Conservation (phyloP, 2,329 filamentous ascomycete species). For the Colletotrichum viniferum region DNA sequence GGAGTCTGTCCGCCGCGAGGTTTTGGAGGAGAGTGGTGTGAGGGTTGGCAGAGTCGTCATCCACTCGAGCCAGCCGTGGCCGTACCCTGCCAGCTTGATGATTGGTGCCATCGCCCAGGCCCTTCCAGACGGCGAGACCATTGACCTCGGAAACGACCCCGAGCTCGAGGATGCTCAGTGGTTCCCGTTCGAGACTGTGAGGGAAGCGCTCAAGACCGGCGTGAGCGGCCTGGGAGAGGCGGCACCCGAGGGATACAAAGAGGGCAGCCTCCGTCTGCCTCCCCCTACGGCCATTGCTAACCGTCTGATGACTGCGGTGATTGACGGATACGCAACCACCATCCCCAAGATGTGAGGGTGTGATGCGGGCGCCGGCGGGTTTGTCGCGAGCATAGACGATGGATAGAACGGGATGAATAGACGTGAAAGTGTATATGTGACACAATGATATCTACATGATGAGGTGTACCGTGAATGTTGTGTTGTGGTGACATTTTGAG, state of each 20-base stretch:
- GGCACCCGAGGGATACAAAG: conserved; percentile 70
- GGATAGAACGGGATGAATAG: conserved; percentile 29
- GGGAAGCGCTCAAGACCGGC: conserved; percentile 72
- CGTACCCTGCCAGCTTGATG: conserved; percentile 85
- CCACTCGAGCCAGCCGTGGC: conserved; percentile 87
- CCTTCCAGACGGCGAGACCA: conserved; percentile 75
- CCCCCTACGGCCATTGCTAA: conserved; percentile 91
- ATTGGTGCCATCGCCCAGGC: conserved; percentile 89
- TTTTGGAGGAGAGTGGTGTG: conserved; percentile 86
- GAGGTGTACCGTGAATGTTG: background rate
- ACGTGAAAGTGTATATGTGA: background rate
- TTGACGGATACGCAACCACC: conserved; percentile 71
- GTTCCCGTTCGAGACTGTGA: conserved; percentile 82
- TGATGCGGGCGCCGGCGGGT: background rate
- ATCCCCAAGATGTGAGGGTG: conserved; percentile 52
- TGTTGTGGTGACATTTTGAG: background rate
- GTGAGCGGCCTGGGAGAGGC: conserved; percentile 70
- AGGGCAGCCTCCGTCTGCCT: conserved; percentile 80
- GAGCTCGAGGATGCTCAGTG: conserved; percentile 91
- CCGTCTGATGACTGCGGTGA: conserved; percentile 80
- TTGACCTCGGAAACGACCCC: conserved; percentile 84
- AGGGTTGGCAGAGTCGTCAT: conserved; percentile 77
- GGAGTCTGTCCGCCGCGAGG: conserved; percentile 81
- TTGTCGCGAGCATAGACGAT: conserved; percentile 13
- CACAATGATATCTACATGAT: background rate